phyloP scores from a whole-genome alignment of 73 alveolate species.

The Blepharisma japonicum region DNA sequence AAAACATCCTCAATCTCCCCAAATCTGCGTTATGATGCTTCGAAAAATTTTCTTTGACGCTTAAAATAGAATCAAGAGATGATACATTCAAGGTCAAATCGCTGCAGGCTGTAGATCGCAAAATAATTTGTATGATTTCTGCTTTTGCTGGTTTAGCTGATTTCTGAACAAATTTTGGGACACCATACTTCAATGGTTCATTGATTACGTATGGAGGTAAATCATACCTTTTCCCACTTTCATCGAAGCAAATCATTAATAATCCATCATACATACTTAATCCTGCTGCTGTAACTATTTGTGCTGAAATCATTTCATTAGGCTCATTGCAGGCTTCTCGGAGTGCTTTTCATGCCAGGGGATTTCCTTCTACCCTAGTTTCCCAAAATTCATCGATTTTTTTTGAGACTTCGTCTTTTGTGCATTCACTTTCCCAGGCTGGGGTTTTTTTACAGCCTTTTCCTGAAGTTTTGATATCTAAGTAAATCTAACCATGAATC shows the following conservation, averaged over 20 bases:
- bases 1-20: not conserved
- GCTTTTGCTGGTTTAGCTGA: not conserved
- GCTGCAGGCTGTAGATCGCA: not conserved
- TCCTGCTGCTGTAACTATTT: conserved; percentile 10
- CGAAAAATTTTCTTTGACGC: not conserved
- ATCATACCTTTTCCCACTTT: conserved; percentile 3
- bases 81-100: not conserved
- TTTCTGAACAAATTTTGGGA: not conserved
- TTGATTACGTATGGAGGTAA: conserved; percentile 8
- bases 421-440: conserved; percentile 5
- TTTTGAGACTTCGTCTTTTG: not conserved
- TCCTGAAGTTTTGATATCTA: conserved; percentile 8
- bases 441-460: conserved; percentile 26
- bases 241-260: conserved; percentile 6
- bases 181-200: conserved; percentile 19
- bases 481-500: not conserved
- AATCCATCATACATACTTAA: not conserved
- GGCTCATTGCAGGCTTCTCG: conserved; percentile 12
- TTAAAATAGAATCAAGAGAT: not conserved
- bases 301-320: not conserved
- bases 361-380: conserved; percentile 13
- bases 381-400: conserved; percentile 25
- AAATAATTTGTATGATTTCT: not conserved
- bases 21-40: not conserved
- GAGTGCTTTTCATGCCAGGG: not conserved